These are phyloP conservation scores for Mycena polygramma DNA, from an alignment of 768 basidiomycete genomes.

Conservation along the genomic window DNA sequence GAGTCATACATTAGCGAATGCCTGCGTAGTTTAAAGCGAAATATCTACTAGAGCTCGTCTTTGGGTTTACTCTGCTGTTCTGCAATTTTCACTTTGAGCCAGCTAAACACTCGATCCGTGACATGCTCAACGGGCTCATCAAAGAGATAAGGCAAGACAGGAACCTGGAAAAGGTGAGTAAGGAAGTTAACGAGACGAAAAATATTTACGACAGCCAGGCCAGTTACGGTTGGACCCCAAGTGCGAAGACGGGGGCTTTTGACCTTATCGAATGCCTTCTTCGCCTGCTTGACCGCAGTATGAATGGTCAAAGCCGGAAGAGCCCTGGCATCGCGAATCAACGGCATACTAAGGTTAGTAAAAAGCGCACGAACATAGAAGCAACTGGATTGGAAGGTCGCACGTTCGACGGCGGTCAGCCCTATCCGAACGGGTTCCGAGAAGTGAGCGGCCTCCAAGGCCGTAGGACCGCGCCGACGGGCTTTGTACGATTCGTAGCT, in stretches of 20 bases:
- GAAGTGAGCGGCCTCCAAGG: constrained; percentile 75
- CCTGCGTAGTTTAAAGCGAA: background rate
- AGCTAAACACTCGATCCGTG: constrained; percentile 77
- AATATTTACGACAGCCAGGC: constrained; percentile 67
- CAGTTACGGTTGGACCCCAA: constrained; percentile 85
- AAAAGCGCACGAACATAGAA: constrained; percentile 71
- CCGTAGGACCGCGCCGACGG: constrained; percentile 73
- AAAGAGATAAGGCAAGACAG: constrained; percentile 80
- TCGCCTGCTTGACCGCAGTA: constrained; percentile 81
- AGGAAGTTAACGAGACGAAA: background rate
- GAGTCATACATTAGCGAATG: background rate
- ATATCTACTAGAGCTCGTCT: constrained; percentile 46
- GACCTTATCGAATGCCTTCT: constrained; percentile 72
- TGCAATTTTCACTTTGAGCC: constrained; percentile 71
- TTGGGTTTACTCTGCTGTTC: constrained; percentile 51
- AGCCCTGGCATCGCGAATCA: constrained; percentile 61
- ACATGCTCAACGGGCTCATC: constrained; percentile 84
- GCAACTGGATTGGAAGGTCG: constrained; percentile 86
- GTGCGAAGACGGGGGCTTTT: constrained; percentile 69
- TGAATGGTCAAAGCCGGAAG: constrained; percentile 90
- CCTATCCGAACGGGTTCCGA: constrained; percentile 77
- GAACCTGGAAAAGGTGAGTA: constrained; percentile 50
- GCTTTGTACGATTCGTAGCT: constrained; percentile 87
- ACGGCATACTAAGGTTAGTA: background rate
- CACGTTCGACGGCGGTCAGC: constrained; percentile 82